Evolutionary conservation across 306 rosid genomes (phyloP), one percentile per base, ranked within the genome.

Genomic region (Sechiopsis laciniata): DNA sequence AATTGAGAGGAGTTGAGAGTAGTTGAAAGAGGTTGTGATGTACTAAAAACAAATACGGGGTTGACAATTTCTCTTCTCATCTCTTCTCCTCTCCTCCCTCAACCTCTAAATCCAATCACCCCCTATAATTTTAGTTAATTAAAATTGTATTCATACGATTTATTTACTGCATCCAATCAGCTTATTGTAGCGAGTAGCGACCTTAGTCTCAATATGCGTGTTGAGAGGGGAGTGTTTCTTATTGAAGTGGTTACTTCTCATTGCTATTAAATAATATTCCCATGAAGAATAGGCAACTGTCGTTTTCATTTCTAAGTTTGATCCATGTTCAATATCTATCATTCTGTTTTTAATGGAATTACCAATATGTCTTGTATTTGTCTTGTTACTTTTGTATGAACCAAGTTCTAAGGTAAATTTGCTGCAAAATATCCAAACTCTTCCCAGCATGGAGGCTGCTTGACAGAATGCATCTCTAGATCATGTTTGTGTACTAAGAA

Each of bases 401-500:
- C 48, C 48, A 70, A 24, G 59, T 52, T 15, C 20, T 32, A 26
- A 70, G 16, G 7, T 24, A 51, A 48, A n/a, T 37, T 15, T 37
- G 22, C 52, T 37, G 52, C 70, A 64, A 64, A 64, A 15, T 52
- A 60, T 26, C 22, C 2, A 26, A 52, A 0, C 59, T 16, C 60
- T 26, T 22, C 5, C 46, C 21, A 22, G 74, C 74, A 22, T 51
- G 59, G 2, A 69, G 74, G 45, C 0, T 52, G 60, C 26, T 51
- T 15, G 60, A 67, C 72, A 21, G n/a, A 66, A 48, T 68, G 57
- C 73, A 68, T 68, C 6, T 7, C 20, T 26, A 48, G 20, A 29
- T 68, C 21, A 7, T 48, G 73, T 14, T 15, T 50, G 14, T 48
- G 21, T 67, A 48, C 20, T 48, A 14, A 21, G 42, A 46, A 68